Percentiles rank a stretch among this genome's conserved stretches.
Evolutionary conservation across 805 yeast genomes (phyloP).

Genomic region (Hanseniaspora taiwanica): DNA sequence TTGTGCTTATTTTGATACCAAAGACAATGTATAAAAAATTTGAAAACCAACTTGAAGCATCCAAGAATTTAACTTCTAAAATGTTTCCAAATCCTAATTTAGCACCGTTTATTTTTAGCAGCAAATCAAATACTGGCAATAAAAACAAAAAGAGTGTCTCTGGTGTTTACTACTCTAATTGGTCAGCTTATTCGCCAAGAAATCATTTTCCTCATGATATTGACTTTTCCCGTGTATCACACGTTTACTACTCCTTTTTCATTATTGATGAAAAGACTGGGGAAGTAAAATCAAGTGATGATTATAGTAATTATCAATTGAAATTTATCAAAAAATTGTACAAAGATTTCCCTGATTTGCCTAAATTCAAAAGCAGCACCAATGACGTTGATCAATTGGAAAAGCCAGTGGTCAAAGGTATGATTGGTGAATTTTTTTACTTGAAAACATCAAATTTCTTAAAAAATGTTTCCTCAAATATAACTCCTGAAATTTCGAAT

Average conservation of each 20-base stretch:
- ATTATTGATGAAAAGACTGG: constrained; percentile 44
- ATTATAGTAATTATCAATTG: constrained; percentile 49
- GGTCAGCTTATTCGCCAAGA: constrained; percentile 56
- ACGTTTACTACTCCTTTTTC: constrained; percentile 69
- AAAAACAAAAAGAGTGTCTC: constrained; percentile 5
- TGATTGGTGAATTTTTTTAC: constrained; percentile 34
- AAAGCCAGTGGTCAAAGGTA: constrained; percentile 27
- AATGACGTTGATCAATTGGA: not conserved
- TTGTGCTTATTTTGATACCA: not conserved
- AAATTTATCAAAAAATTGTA: constrained; percentile 12
- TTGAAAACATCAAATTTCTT: constrained; percentile 26
- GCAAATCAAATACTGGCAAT: not conserved
- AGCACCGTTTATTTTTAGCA: not conserved
- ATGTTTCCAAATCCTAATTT: not conserved
- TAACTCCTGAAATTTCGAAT: constrained; percentile 12
- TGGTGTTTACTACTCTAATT: constrained; percentile 40
- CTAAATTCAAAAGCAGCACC: not conserved
- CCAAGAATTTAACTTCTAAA: no score
- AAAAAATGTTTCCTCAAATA: not conserved
- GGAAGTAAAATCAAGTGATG: constrained; percentile 39
- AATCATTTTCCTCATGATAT: constrained; percentile 48
- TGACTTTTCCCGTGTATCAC: constrained; percentile 43
- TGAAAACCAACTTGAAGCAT: not conserved
- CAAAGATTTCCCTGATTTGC: constrained; percentile 8
- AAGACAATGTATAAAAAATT: not conserved